Percentiles rank a stretch among this genome's conserved stretches.
Evolutionary conservation across 768 basidiomycete species (phyloP).

Genomic region (Gloeopeniophorella convolvens): DNA sequence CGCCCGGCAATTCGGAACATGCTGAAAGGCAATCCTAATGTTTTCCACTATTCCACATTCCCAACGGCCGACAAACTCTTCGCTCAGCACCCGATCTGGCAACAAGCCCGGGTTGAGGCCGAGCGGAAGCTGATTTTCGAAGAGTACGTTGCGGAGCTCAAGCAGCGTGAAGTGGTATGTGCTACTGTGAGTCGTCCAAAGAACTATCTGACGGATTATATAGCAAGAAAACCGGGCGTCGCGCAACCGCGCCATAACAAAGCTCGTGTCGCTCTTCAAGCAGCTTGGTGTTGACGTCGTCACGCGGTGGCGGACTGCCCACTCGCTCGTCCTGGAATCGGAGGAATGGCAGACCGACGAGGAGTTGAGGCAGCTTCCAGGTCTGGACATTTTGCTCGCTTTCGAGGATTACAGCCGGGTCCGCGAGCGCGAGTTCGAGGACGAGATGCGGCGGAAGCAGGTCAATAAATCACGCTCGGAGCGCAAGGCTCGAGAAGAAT

Average conservation of each 20-base stretch:
- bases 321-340: conserved; percentile 67
- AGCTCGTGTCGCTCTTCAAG: conserved; percentile 81
- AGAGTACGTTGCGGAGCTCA: conserved; percentile 83
- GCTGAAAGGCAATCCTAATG: conserved; percentile 80
- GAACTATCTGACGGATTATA: conserved; percentile 5
- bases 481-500: conserved; percentile 86
- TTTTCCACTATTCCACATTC: conserved; percentile 90
- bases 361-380: conserved; percentile 78
- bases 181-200: not conserved
- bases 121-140: conserved; percentile 88
- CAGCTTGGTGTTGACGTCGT: conserved; percentile 84
- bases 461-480: conserved; percentile 82
- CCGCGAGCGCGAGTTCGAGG: conserved; percentile 87
- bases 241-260: conserved; percentile 72
- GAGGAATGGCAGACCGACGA: conserved; percentile 72
- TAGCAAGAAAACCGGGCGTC: conserved; percentile 77
- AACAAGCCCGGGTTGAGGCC: conserved; percentile 74
- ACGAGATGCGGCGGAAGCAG: conserved; percentile 70
- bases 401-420: conserved; percentile 93
- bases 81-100: conserved; percentile 86
- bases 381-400: conserved; percentile 84
- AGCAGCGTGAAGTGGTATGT: conserved; percentile 83
- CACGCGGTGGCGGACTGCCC: conserved; percentile 89
- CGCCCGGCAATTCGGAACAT: conserved; percentile 83
- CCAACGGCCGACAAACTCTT: conserved; percentile 83